phyloP scores from a whole-genome alignment of 139 green algal species.

The Coelastrella sp. region DNA sequence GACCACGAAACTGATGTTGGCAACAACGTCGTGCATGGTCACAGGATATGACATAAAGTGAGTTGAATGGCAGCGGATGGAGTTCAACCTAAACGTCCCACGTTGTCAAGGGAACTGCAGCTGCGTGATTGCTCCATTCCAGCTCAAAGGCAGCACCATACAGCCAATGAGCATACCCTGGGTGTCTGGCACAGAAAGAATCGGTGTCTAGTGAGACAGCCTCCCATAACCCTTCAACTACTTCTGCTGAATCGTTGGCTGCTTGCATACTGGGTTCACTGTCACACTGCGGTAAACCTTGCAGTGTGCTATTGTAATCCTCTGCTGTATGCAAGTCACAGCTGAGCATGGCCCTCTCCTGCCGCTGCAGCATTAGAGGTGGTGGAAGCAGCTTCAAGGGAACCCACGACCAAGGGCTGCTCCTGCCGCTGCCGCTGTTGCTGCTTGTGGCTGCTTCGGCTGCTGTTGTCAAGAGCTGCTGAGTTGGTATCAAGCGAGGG shows the following conservation, averaged over 20 bases:
- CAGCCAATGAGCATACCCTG: slow-evolving; percentile 23
- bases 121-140: not conserved
- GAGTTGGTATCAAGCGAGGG: not conserved
- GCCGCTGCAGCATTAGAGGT: slow-evolving; percentile 20
- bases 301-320: not conserved
- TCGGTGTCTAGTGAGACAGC: not conserved
- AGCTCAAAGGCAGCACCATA: slow-evolving; percentile 23
- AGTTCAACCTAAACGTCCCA: not conserved
- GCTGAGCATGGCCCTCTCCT: not conserved
- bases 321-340: not conserved
- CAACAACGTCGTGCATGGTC: no score
- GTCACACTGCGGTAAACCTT: not conserved
- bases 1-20: no score
- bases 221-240: not conserved
- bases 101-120: not conserved
- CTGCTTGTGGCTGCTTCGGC: not conserved
- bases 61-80: no score
- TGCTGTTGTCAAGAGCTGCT: not conserved
- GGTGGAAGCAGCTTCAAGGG: not conserved
- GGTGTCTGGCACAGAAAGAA: not conserved
- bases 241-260: not conserved
- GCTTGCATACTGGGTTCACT: not conserved
- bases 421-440: not conserved
- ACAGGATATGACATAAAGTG: no score
- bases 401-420: slow-evolving; percentile 10